Base-by-base conservation (phyloP, 1,139 yeast species). In the Blastobotrys apis region DNA sequence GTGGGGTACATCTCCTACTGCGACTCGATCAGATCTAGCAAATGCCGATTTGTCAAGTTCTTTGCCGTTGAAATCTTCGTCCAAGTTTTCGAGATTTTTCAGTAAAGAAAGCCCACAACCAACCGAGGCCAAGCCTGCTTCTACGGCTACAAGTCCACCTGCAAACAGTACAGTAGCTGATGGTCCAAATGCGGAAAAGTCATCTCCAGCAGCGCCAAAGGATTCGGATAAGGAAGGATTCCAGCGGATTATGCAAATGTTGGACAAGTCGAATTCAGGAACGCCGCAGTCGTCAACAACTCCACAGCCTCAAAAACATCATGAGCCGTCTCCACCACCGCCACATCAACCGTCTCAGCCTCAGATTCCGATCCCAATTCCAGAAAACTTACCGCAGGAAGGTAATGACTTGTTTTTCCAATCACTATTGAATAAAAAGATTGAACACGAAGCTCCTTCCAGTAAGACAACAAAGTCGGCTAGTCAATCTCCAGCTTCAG, bases 161-260 rank as follows among this genome's bases (percentile, higher is more conserved):
- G 16, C 40, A 33, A 26, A 33, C 20, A 16, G 35, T 20, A 33
- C 40, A 30, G 23, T 34, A 20, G 21, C 29, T 29, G 40, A 33
- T 23, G 10, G 17, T 19, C 44, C 10, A 42, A 30, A 17, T 36
- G 32, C 6, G 32, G 6, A 6, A 29, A 6, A 25, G n/a, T n/a
- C n/a, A n/a, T n/a, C n/a, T 1, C 25, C 39, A 3, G 23, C 32
- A 15, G 33, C 26, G 2, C 13, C 33, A n/a, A 42, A 45, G 21
- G 58, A 49, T 33, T 57, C 55, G n/a, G 66, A 62, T 45, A 56
- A 51, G 45, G 58, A 56, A 35, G 68, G 67, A 15, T 61, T 60
- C 47, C 54, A 53, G 45, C 53, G 66, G n/a, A 62, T 63, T 25
- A 57, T 63, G 62, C 59, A 59, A 2, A 59, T 61, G 57, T 58